These are phyloP conservation scores for Coemansia sp. DNA, from an alignment of 192 early-diverging fungal species.

Conservation along the genomic window DNA sequence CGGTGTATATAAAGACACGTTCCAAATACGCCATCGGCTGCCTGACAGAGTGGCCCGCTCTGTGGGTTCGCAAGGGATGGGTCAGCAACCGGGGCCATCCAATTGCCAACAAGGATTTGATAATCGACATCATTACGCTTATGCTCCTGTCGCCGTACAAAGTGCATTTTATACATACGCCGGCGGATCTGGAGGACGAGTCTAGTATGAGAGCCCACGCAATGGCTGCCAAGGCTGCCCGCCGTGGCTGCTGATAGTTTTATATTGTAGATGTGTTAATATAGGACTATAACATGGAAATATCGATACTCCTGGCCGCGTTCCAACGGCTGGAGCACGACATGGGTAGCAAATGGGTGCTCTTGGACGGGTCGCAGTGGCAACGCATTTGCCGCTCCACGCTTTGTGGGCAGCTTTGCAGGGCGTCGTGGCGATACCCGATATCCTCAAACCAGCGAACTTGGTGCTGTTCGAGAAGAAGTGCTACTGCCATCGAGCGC, in stretches of 20 bases:
- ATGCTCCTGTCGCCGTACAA: conserved; percentile 1
- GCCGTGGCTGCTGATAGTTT: background rate
- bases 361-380: conserved; percentile 31
- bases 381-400: conserved; percentile 22
- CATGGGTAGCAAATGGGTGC: conserved; percentile 31
- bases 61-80: background rate
- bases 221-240: background rate
- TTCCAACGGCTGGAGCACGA: conserved; percentile 32
- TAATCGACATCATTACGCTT: background rate
- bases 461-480: conserved; percentile 55
- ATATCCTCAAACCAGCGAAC: conserved; percentile 74
- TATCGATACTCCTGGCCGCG: background rate
- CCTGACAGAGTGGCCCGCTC: background rate
- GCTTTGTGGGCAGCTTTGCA: conserved; percentile 43
- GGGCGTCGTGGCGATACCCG: conserved; percentile 56
- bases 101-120: background rate
- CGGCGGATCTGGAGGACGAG: background rate
- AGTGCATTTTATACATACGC: background rate
- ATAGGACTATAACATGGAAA: background rate
- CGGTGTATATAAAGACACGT: background rate
- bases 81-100: background rate
- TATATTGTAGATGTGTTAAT: background rate
- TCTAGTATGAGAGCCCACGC: background rate
- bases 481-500: conserved; percentile 62
- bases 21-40: conserved; percentile 1